Conservation (phyloP, 495 filamentous ascomycete species). For the Aspergillus kassunensis region DNA sequence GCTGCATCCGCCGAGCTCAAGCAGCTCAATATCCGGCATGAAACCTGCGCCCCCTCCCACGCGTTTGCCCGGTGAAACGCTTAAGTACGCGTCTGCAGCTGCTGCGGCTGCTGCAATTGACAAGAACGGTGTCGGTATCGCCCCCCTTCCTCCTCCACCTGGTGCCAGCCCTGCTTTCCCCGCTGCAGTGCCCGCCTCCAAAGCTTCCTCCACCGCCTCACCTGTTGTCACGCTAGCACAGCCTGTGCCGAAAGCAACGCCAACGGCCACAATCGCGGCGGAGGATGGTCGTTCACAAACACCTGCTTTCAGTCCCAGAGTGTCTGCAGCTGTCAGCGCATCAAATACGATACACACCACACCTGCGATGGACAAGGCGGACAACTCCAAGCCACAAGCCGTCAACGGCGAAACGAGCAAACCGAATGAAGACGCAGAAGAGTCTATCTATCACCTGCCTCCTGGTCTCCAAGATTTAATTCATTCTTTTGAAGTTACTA, state of each 20-base stretch:
- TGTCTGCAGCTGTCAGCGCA: conserved; percentile 23
- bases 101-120: conserved; percentile 93
- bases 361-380: conserved; percentile 42
- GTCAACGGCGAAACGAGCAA: conserved; percentile 38
- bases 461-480: conserved; percentile 84
- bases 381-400: conserved; percentile 26
- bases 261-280: conserved; percentile 28
- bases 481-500: conserved; percentile 83
- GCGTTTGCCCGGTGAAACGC: conserved; percentile 77
- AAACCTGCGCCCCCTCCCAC: conserved; percentile 88
- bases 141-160: conserved; percentile 87
- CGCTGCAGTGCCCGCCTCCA: conserved; percentile 38
- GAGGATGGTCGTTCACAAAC: conserved; percentile 50
- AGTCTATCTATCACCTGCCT: conserved; percentile 94
- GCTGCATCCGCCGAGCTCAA: conserved; percentile 49
- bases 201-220: conserved; percentile 49
- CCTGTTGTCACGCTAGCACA: conserved; percentile 51
- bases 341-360: conserved; percentile 38
- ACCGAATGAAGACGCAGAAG: conserved; percentile 50
- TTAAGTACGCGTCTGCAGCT: conserved; percentile 96
- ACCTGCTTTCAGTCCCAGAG: conserved; percentile 40
- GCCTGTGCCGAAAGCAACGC: conserved; percentile 44
- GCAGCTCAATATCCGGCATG: conserved; percentile 68
- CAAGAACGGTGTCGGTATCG: conserved; percentile 82
- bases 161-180: conserved; percentile 50